Base-by-base conservation (phyloP, 345 rosid species). In the Salix viminalis region DNA sequence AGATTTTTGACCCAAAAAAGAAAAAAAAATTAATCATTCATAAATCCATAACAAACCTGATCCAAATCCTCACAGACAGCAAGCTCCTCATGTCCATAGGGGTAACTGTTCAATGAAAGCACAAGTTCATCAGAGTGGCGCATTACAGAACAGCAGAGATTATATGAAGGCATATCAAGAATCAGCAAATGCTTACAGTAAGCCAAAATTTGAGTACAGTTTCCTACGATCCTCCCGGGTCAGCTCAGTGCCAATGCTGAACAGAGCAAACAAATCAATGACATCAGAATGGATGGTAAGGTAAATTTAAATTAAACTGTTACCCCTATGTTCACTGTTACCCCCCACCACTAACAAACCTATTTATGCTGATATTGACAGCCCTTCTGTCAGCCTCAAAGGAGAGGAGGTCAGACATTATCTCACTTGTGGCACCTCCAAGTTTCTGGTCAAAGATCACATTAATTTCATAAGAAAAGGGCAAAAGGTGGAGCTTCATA, bases 351-450 rank as follows among this genome's bases (percentile, higher is more conserved):
- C 9, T 5, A 37, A 2, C 23, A 12, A 78, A 93, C 99, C 98
- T 96, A 52, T 96, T 96, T 80, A 96, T 93, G 78, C 94, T 90
- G 72, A 96, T 96, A 75, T 96, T 96, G 65, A 93, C 97, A 34
- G 99, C 97, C 81, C 99, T 93, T 83, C 98, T 89, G 76, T 93
- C 99, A 44, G 98, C 99, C 84, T 96, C 99, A 80, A 96, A 96
- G 50, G 99, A 86, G 65, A 96, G 86, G 67, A 96, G 99, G 81
- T 96, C 94, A 87, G 99, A 96, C 99, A 96, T 93, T 74, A 96
- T 93, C 88, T 96, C 98, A 34, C 90, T 84, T 69, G 99, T 96
- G 42, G 99, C 99, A 28, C 98, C 99, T 70, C 99, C 99, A 81
- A 96, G 94, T 93, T 96, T 96, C 99, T 93, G 44, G 64, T 10